phyloP scores from a whole-genome alignment of 2,329 filamentous ascomycete genomes.

The Exserohilum turcica region DNA sequence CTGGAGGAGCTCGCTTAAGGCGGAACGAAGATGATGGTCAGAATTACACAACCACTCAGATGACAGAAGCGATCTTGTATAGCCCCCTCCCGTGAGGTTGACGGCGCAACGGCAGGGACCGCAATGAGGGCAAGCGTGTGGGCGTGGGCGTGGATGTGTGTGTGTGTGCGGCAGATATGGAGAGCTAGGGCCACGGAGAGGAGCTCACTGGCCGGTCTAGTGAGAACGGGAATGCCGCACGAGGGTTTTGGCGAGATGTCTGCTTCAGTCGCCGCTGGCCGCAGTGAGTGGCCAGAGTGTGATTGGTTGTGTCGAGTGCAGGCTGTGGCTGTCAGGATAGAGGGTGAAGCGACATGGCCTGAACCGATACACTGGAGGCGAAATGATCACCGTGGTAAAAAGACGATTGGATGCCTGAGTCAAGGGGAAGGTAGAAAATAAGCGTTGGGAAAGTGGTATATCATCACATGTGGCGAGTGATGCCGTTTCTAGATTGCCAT shows the following conservation, averaged over 20 bases:
- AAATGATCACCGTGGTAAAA: conserved; percentile 38
- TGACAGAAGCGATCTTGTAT: conserved; percentile 32
- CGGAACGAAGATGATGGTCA: conserved; percentile 46
- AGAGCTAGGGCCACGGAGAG: conserved; percentile 24
- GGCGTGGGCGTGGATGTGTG: conserved; percentile 24
- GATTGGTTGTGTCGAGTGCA: conserved; percentile 35
- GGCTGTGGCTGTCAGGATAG: conserved; percentile 39
- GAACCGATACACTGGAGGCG: conserved; percentile 45
- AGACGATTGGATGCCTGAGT: conserved; percentile 23
- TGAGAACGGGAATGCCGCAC: conserved; percentile 40
- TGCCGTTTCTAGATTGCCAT: conserved; percentile 42
- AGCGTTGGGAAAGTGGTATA: conserved; percentile 29
- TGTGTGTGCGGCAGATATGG: conserved; percentile 29
- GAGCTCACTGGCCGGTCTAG: conserved; percentile 31
- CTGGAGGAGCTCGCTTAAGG: conserved; percentile 45
- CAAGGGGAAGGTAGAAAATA: conserved; percentile 24
- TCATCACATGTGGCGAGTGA: conserved; percentile 44
- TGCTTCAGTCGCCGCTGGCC: conserved; percentile 44
- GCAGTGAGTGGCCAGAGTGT: conserved; percentile 19
- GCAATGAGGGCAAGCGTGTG: conserved; percentile 33
- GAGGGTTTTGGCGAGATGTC: conserved; percentile 34
- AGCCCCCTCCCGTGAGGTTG: conserved; percentile 43
- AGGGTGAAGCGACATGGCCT: conserved; percentile 35
- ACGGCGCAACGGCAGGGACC: conserved; percentile 38
- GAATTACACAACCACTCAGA: conserved; percentile 43